Conservation (phyloP, 148 eudicot species). For the Vaccinium vitisidaea region DNA sequence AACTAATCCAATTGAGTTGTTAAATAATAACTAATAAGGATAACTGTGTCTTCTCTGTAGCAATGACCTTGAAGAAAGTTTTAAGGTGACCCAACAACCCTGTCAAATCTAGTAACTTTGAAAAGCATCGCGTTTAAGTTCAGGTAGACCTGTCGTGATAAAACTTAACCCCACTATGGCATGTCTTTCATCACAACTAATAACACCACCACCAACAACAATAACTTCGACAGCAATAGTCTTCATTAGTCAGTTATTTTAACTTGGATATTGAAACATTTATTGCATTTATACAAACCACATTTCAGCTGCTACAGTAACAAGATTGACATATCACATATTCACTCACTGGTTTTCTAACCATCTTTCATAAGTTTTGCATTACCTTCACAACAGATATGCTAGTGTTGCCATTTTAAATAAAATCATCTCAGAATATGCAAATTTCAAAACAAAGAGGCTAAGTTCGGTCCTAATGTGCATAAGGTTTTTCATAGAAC, state of each 20-base stretch:
- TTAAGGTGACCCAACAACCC: slow-evolving; percentile 2
- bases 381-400: not conserved
- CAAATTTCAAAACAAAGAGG: not conserved
- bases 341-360: not conserved
- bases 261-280: not conserved
- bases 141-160: not conserved
- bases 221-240: not conserved
- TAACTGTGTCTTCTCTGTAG: not conserved
- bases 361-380: not conserved
- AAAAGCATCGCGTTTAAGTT: not conserved
- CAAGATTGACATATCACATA: not conserved
- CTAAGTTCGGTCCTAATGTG: not conserved
- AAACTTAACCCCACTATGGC: not conserved
- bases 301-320: not conserved
- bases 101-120: slow-evolving; percentile 5
- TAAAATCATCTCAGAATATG: not conserved
- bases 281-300: not conserved
- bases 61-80: not conserved
- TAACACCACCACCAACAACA: not conserved
- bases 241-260: not conserved
- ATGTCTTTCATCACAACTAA: not conserved
- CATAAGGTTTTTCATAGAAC: not conserved
- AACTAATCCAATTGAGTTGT: not conserved
- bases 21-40: not conserved
- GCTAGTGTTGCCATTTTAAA: not conserved